Evolutionary conservation across 352 stramenopile species (phyloP), one percentile per base, ranked within the genome.

Genomic region (Phytophthora macrochlamydospora): DNA sequence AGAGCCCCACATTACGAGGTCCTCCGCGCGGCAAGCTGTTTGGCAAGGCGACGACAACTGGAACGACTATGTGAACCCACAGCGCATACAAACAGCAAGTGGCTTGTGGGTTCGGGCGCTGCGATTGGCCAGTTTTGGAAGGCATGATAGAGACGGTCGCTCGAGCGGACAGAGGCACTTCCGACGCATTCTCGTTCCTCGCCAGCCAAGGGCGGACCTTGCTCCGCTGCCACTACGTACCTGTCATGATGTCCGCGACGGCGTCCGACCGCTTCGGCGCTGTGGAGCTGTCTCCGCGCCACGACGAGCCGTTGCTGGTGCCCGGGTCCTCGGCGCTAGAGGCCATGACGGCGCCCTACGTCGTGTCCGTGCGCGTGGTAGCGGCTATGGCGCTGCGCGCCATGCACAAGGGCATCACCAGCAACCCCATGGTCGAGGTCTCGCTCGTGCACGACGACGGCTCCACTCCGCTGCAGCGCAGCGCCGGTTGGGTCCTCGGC

Each of bases 361-460:
- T 89, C 49, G 72, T 91, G 49, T 87, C 76, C 29, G 53, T 90
- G 37, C 79, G 82, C 59, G 72, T 91, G 3, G 81, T 87, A 46
- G 71, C 81, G 13, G 85, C 82, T 29, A 69, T 79, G 54, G 72
- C 73, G 37, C 74, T 93, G 71, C 79, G 79, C 13, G 69, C 85
- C 7, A 85, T 91, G 77, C 75, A 84, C 51, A 93, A 93, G 57
- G 73, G 73, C 6, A 73, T 93, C 52, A 90, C 73, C 9, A 91
- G 82, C 58, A 82, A 90, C 67, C 75, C 85, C 38, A 83, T 87
- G 73, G 83, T 82, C 51, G 85, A 93, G 58, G 78, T 90, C 58
- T 83, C 85, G 68, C 78, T 93, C 38, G 61, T 93, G 57, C 75
- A 86, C 54, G 70, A 86, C 63, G 75, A 85, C 58, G 80, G 74